A percentile compares a stretch with the other conserved stretches of the same genome.
Evolutionary conservation across 2,329 filamentous ascomycete species (phyloP).

Genomic region (Xylaria sp.): DNA sequence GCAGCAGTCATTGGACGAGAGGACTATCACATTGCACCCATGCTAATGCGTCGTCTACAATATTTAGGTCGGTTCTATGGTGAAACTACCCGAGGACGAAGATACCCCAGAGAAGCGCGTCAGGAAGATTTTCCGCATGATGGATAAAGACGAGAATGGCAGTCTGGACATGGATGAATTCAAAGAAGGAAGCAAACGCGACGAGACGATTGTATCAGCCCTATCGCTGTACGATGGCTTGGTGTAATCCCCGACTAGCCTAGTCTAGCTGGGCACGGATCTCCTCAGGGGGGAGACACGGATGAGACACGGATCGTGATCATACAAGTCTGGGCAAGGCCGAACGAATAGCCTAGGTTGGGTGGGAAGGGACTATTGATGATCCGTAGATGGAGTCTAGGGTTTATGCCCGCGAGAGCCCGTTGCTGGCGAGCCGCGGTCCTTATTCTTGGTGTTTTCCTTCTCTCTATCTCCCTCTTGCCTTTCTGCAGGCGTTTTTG

Average conservation of each 20-base stretch:
- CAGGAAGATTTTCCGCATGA: slow-evolving; percentile 98
- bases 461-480: slow-evolving; percentile 19
- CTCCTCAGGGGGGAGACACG: neutral
- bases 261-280: slow-evolving; percentile 22
- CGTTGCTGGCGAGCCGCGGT: slow-evolving; percentile 18
- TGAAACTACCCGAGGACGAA: slow-evolving; percentile 97
- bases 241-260: slow-evolving; percentile 64
- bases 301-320: neutral
- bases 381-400: slow-evolving; percentile 26
- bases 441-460: slow-evolving; percentile 18
- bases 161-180: slow-evolving; percentile 97
- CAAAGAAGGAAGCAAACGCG: slow-evolving; percentile 98
- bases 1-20: slow-evolving; percentile 27
- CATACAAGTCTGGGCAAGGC: slow-evolving; percentile 9
- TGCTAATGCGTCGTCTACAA: slow-evolving; percentile 10
- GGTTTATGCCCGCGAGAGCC: slow-evolving; percentile 13
- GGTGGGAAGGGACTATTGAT: slow-evolving; percentile 23
- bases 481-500: slow-evolving; percentile 33
- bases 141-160: slow-evolving; percentile 99
- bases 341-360: slow-evolving; percentile 14
- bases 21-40: slow-evolving; percentile 24
- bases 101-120: slow-evolving; percentile 99
- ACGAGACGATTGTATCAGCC: slow-evolving; percentile 98
- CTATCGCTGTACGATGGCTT: slow-evolving; percentile 95
- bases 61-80: slow-evolving; percentile 92